Evolutionary conservation across 768 basidiomycete species (phyloP).

Genomic region (Termitomyces titanicus): DNA sequence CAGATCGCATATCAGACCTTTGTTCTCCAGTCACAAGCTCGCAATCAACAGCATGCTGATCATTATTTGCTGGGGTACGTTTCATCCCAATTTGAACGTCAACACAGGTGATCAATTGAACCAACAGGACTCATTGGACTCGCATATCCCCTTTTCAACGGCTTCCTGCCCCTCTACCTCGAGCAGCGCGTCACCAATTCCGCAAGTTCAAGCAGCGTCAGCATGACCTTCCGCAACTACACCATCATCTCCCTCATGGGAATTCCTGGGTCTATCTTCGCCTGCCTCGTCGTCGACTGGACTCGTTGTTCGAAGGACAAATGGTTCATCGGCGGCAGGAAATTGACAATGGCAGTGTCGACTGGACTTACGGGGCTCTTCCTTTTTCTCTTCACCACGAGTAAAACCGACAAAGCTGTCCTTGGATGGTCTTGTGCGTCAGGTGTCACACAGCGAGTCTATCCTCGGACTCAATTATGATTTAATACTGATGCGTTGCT

Average conservation of each 20-base stretch:
- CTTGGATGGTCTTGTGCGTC: conserved; percentile 46
- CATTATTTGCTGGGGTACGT: conserved; percentile 49
- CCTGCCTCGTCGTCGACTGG: conserved; percentile 41
- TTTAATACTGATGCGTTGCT: background rate
- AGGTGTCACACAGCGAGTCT: conserved; percentile 33
- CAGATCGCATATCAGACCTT: conserved; percentile 45
- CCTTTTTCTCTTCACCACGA: conserved; percentile 50
- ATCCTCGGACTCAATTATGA: background rate
- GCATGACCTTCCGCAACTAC: conserved; percentile 44
- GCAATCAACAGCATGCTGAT: conserved; percentile 44
- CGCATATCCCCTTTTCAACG: conserved; percentile 50
- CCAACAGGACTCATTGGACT: conserved; percentile 41
- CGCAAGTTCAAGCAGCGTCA: conserved; percentile 10
- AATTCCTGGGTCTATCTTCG: conserved; percentile 45
- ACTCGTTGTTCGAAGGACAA: conserved; percentile 26
- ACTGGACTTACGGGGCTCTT: conserved; percentile 44
- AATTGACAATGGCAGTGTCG: conserved; percentile 42
- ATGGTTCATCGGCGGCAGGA: conserved; percentile 41
- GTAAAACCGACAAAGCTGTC: conserved; percentile 32
- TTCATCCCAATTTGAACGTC: background rate
- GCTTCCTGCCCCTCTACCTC: conserved; percentile 49
- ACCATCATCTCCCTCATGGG: conserved; percentile 44
- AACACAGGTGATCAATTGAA: background rate
- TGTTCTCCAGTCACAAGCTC: conserved; percentile 43
- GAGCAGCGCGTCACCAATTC: conserved; percentile 26